These are phyloP conservation scores for Beauveria rudraprayagi DNA, from an alignment of 2,329 filamentous ascomycete species.

Conservation along the genomic window DNA sequence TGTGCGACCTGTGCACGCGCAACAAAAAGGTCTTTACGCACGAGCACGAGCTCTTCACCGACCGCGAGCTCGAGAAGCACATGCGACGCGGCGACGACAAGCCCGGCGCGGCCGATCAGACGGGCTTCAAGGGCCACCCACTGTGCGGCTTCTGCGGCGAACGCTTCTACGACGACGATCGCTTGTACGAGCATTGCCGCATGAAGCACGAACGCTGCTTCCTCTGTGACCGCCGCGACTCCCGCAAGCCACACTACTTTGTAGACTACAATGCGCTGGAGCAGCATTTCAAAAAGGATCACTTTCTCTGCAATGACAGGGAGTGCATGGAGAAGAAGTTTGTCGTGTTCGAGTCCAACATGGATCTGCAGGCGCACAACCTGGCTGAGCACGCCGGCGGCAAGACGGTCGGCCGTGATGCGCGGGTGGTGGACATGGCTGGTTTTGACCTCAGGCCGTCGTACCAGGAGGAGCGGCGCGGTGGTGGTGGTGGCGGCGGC, in stretches of 20 bases:
- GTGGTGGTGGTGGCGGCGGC: constrained; percentile 32
- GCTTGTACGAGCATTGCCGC: constrained; percentile 86
- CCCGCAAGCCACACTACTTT: constrained; percentile 79
- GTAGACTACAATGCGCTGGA: constrained; percentile 81
- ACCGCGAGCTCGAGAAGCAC: constrained; percentile 73
- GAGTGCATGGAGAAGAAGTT: constrained; percentile 97
- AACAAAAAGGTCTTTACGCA: constrained; percentile 99
- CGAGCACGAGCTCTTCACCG: constrained; percentile 87
- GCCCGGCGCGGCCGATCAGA: constrained; percentile 83
- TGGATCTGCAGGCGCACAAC: constrained; percentile 92
- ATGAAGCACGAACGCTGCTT: constrained; percentile 94
- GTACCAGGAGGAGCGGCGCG: constrained; percentile 55
- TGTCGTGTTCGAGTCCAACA: constrained; percentile 88
- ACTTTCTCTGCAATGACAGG: constrained; percentile 74
- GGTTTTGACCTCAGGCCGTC: constrained; percentile 71
- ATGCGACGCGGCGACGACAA: constrained; percentile 87
- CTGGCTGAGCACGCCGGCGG: constrained; percentile 75
- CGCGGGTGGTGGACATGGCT: constrained; percentile 77
- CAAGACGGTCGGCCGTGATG: constrained; percentile 77
- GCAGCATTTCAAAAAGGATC: constrained; percentile 77
- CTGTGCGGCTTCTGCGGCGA: constrained; percentile 88
- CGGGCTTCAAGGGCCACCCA: constrained; percentile 91
- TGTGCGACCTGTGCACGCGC: constrained; percentile 82
- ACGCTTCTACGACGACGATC: constrained; percentile 92
- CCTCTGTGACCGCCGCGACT: constrained; percentile 70